Evolutionary conservation across 2,329 filamentous ascomycete genomes (phyloP).

Genomic region (Colletotrichum coccodes): DNA sequence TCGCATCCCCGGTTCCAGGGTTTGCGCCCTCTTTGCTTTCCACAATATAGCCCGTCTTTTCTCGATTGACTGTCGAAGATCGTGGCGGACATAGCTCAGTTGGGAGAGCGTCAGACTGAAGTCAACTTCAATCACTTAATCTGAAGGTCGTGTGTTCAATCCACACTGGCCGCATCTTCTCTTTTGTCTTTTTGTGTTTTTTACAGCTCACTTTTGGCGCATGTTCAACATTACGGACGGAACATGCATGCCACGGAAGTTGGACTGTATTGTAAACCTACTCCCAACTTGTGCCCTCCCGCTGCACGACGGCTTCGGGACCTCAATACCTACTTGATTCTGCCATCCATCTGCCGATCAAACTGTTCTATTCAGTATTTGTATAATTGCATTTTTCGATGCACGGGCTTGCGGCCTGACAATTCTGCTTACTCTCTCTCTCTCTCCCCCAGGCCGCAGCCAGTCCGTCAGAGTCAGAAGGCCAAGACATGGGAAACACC

Average conservation of each 20-base stretch:
- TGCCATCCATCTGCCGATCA: too few species aligned
- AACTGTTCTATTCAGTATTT: too few species aligned
- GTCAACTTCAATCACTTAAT: conserved; percentile 30
- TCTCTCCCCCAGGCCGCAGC: background rate
- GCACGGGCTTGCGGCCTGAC: too few species aligned
- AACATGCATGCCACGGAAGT: too few species aligned
- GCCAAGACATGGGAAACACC: background rate
- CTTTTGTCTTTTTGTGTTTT: background rate
- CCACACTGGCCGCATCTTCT: conserved; percentile 30
- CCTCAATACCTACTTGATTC: too few species aligned
- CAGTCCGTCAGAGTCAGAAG: background rate
- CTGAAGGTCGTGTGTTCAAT: conserved; percentile 30
- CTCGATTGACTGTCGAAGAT: accelerated
- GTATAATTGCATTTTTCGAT: too few species aligned
- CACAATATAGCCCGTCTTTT: background rate
- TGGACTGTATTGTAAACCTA: too few species aligned
- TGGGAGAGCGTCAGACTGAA: conserved; percentile 33
- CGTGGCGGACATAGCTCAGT: conserved; percentile 32
- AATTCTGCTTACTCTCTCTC: too few species aligned
- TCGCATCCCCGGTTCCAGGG: background rate
- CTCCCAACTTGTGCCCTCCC: too few species aligned
- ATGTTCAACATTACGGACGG: background rate
- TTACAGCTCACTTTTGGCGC: background rate
- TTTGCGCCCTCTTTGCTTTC: background rate
- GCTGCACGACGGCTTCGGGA: too few species aligned